Base-by-base conservation (phyloP, 805 yeast genomes). In the Starmera pachycereana region DNA sequence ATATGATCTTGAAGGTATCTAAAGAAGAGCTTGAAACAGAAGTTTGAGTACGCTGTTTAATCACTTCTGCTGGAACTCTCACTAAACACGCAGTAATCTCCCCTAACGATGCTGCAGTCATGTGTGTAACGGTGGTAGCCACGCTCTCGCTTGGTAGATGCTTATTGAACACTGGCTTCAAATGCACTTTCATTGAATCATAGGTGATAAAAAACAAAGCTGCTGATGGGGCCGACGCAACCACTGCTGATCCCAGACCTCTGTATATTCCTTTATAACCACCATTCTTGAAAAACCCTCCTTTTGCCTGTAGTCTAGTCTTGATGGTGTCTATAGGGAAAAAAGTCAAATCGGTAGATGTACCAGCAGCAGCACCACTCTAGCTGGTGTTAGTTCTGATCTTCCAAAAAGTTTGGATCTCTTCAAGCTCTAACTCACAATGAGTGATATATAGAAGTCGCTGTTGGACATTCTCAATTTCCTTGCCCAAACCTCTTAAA, bases 281-380 rank as follows among this genome's bases (percentile, higher is more conserved):
- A 27, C 99, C 99, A 61, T 89, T 90, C 13, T 61, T 65, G 58
- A 87, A 85, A 53, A 92, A 90, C 1, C 98, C 98, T 30, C 96
- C 96, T 55, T 78, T 78, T 16, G 98, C 97, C 59, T 92, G 99
- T 12, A 92, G 66, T 42, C 99, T 69, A 0, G 99, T 92, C 62
- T 92, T 92, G 41, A 92, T 52, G 1, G 99, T 92, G 53, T 92
- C 99, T 32, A 92, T 86, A 12, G 99, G 98, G 66, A 90, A 92
- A 61, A 92, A 92, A 4, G 82, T 87, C 32, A 92, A 67, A 62
- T 92, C 99, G 1, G 97, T 89, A 6, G 94, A 80, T 2, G 96
- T 92, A 12, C 99, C 99, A 6, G 98, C 96, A 43, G 92, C 80
- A 8, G 85, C 98, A 32, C 98, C 98, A 53, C 89, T 78, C 72